Conservation (phyloP, 305 asterid genomes). For the Fraxinus dipetala region DNA sequence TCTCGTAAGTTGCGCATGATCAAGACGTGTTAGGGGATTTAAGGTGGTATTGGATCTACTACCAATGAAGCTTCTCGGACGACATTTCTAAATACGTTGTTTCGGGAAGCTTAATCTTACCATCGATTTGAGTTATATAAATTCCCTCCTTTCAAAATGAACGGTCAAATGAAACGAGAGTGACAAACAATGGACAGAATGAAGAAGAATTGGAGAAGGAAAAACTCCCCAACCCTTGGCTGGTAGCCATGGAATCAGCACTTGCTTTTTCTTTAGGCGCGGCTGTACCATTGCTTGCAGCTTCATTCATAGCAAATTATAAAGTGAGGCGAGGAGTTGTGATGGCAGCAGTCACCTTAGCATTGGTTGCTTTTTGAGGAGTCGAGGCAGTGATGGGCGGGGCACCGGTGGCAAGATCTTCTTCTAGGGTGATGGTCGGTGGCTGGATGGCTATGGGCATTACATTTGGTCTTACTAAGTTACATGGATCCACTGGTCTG, state of each 20-base stretch:
- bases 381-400: slow-evolving; percentile 24
- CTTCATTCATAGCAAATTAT: slow-evolving; percentile 23
- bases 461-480: slow-evolving; percentile 27
- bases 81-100: too few species aligned
- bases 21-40: too few species aligned
- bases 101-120: too few species aligned
- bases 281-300: slow-evolving; percentile 25
- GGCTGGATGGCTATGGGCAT: slow-evolving; percentile 35
- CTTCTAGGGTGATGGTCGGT: slow-evolving; percentile 25
- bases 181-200: neutral
- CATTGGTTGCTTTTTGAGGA: slow-evolving; percentile 24
- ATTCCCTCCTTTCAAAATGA: too few species aligned
- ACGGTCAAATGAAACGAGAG: neutral
- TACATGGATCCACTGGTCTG: slow-evolving; percentile 22
- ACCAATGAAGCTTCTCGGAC: too few species aligned
- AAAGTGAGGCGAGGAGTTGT: slow-evolving; percentile 22
- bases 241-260: slow-evolving; percentile 29
- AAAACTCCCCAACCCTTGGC: slow-evolving; percentile 24
- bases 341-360: slow-evolving; percentile 23
- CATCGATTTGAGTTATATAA: too few species aligned
- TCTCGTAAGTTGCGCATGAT: too few species aligned
- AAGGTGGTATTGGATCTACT: too few species aligned
- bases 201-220: slow-evolving; percentile 10
- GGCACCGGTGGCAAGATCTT: slow-evolving; percentile 21
- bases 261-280: slow-evolving; percentile 31